phyloP scores from a whole-genome alignment of 2,329 filamentous ascomycete genomes.

The Madurella mycetomatis region DNA sequence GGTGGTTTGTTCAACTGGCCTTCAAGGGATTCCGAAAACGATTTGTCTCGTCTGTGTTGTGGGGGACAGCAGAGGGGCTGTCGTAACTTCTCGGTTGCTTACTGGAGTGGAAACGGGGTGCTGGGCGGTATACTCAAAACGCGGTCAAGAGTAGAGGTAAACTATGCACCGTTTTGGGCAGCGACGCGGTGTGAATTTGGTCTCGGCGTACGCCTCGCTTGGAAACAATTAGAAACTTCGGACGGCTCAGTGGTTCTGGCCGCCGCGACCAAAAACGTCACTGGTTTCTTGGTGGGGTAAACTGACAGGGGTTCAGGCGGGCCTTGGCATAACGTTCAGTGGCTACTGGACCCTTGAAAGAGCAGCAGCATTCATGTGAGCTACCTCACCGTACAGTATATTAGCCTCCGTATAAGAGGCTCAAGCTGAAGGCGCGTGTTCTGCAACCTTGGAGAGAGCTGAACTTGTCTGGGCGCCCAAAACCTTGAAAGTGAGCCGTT shows the following conservation, averaged over 20 bases:
- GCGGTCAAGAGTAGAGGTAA: too few species aligned
- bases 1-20: too few species aligned
- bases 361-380: too few species aligned
- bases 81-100: too few species aligned
- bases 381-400: too few species aligned
- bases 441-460: constrained; percentile 3
- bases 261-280: constrained; percentile 20
- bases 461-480: constrained; percentile 2
- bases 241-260: constrained; percentile 5
- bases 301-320: not conserved
- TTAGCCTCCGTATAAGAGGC: too few species aligned
- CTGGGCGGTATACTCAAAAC: too few species aligned
- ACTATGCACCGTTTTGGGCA: not conserved
- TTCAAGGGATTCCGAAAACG: too few species aligned
- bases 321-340: not conserved
- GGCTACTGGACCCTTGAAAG: not conserved
- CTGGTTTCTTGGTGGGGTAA: constrained; percentile 20
- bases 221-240: constrained; percentile 26
- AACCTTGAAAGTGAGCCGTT: constrained; percentile 10
- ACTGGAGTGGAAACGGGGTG: too few species aligned
- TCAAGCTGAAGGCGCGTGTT: not conserved
- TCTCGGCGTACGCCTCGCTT: not conserved
- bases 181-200: not conserved
- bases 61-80: too few species aligned
- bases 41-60: too few species aligned